phyloP scores from a whole-genome alignment of 2,329 filamentous ascomycete species.

The Pseudocercospora fuligena region DNA sequence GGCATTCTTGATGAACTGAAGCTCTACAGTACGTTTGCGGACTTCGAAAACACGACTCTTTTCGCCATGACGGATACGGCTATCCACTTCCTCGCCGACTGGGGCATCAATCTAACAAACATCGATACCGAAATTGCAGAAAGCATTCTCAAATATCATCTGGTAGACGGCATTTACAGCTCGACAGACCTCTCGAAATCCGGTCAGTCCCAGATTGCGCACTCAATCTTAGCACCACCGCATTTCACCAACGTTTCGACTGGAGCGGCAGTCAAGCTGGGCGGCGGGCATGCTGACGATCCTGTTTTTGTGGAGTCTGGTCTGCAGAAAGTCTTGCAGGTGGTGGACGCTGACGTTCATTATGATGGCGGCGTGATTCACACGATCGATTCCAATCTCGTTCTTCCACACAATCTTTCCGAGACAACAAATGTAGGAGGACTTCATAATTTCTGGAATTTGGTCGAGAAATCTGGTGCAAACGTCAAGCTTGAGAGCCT shows the following conservation, averaged over 20 bases:
- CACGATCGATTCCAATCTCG: slow-evolving; percentile 27
- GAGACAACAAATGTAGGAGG: slow-evolving; percentile 20
- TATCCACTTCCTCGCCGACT: slow-evolving; percentile 14
- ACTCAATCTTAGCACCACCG: slow-evolving; percentile 20
- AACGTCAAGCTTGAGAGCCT: slow-evolving; percentile 21
- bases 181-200: slow-evolving; percentile 1
- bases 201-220: slow-evolving; percentile 1
- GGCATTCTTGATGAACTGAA: slow-evolving; percentile 23
- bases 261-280: slow-evolving; percentile 26
- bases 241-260: slow-evolving; percentile 19
- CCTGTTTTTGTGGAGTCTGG: slow-evolving; percentile 25
- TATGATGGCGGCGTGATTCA: slow-evolving; percentile 27
- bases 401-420: slow-evolving; percentile 31
- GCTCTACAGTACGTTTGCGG: slow-evolving; percentile 21
- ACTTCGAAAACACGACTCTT: slow-evolving; percentile 19
- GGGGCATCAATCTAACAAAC: slow-evolving; percentile 28
- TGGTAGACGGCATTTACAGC: slow-evolving; percentile 21
- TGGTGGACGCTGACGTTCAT: slow-evolving; percentile 17
- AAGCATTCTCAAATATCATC: slow-evolving; percentile 27
- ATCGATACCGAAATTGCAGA: slow-evolving; percentile 23
- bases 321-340: slow-evolving; percentile 22
- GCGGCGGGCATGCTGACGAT: background rate
- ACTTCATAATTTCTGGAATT: slow-evolving; percentile 22
- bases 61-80: slow-evolving; percentile 27
- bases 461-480: slow-evolving; percentile 16